Evolutionary conservation across 768 basidiomycete genomes (phyloP), one percentile per base, ranked within the genome.

Genomic region (Mycena polygramma): DNA sequence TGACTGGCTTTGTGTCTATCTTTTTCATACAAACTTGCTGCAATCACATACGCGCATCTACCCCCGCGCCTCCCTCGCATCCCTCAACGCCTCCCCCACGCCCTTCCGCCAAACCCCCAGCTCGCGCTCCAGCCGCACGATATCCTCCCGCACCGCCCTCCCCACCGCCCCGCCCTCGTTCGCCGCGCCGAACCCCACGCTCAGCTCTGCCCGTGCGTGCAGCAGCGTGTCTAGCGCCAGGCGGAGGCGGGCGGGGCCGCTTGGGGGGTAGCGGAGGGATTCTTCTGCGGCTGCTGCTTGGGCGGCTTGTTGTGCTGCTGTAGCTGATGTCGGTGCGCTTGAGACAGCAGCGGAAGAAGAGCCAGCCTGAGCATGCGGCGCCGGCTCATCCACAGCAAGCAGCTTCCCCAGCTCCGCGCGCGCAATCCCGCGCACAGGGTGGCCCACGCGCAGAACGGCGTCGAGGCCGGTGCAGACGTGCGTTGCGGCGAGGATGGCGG

Each of bases 391-490:
- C 0, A 95, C 92, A 0, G 89, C 88, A 8, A 96, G 84, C 9
- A 96, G 81, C 80, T 95, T 96, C 0, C 93, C 95, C 8, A 94
- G 83, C 77, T 97, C 95, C 4, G 91, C 90, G 9, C 92, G 81
- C 6, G 92, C 90, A 24, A 97, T 82, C 0, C 89, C 94, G 1
- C 93, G 86, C 1, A 92, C 86, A 0, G 96, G 95, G 77, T 97
- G 96, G 2, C 92, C 93, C 13, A 82, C 78, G 0, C 82, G 79
- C 20, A 95, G 85, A 3, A 94, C 76, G 15, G 76, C 78, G 6
- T 80, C 77, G 7, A 95, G 75, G 0, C 91, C 95, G 0, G 85
- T 80, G 24, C 82, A 82, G 13, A 87, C 83, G 52, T 86, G 86
- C 19, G 87, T 86, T 0, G 91, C 87, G 6, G 84, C 84, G 30